Percentiles rank a stretch among this genome's conserved stretches.
phyloP scores from a whole-genome alignment of 1,284 basidiomycete genomes.

The Puccinia triticina region DNA sequence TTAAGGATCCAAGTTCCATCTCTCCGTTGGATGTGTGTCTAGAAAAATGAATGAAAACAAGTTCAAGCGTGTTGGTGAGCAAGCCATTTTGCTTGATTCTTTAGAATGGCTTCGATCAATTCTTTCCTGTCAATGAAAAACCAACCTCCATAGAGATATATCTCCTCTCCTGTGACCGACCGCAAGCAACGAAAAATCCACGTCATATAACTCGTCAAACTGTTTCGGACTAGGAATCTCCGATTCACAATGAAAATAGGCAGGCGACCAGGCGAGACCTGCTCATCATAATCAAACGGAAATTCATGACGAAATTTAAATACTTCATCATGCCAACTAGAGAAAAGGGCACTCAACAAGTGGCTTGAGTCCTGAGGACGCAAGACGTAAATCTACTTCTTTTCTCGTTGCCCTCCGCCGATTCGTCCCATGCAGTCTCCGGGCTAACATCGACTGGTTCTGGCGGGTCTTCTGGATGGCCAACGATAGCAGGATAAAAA shows the following conservation, averaged over 20 bases:
- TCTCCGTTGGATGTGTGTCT: slow-evolving; percentile 19
- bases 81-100: too few species aligned
- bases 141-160: slow-evolving; percentile 44
- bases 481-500: slow-evolving; percentile 11
- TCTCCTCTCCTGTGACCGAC: slow-evolving; percentile 39
- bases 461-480: neutral
- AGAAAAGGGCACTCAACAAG: slow-evolving; percentile 3
- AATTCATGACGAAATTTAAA: neutral
- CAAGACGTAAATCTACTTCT: slow-evolving; percentile 25
- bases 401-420: neutral
- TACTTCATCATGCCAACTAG: neutral
- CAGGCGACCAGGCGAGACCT: slow-evolving; percentile 43
- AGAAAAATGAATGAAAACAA: neutral
- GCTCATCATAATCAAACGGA: neutral
- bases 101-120: neutral
- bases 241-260: neutral
- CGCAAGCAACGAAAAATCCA: slow-evolving; percentile 36
- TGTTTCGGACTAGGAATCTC: neutral
- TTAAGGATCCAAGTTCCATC: slow-evolving; percentile 32
- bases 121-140: neutral
- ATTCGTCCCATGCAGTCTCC: slow-evolving; percentile 9
- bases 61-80: neutral
- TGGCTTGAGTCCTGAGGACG: slow-evolving; percentile 37
- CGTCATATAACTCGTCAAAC: neutral
- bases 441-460: neutral